These are phyloP conservation scores for Trichaptum fuscoviolaceum DNA, from an alignment of 768 basidiomycete species.

Conservation along the genomic window DNA sequence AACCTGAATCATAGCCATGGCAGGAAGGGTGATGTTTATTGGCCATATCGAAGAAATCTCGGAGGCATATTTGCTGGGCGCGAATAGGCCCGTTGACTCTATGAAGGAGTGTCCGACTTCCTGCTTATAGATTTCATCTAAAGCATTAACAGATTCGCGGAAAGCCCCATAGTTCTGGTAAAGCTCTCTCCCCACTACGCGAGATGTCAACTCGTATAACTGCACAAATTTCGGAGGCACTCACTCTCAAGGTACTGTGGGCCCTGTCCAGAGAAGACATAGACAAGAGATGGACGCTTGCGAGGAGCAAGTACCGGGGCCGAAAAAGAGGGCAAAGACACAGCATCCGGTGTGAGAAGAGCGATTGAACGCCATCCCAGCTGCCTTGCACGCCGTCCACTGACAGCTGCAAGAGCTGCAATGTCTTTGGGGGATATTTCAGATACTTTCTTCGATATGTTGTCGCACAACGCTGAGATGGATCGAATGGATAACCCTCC, in stretches of 20 bases:
- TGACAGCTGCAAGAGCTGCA: neutral
- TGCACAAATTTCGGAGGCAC: slow-evolving; percentile 11
- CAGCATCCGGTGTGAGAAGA: slow-evolving; percentile 6
- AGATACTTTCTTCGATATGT: neutral
- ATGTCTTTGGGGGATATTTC: neutral
- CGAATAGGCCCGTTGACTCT: slow-evolving; percentile 32
- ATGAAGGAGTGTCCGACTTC: slow-evolving; percentile 33
- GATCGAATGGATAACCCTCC: neutral
- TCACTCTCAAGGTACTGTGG: slow-evolving; percentile 34
- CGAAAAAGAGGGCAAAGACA: slow-evolving; percentile 17
- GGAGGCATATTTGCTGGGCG: slow-evolving; percentile 11
- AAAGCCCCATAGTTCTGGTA: slow-evolving; percentile 31
- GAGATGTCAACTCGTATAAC: neutral
- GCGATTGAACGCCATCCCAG: slow-evolving; percentile 21
- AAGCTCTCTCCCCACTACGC: slow-evolving; percentile 33
- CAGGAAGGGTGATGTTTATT: slow-evolving; percentile 34
- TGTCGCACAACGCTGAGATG: neutral
- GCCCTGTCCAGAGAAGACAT: slow-evolving; percentile 36
- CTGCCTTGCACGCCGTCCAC: neutral
- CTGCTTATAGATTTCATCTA: slow-evolving; percentile 29
- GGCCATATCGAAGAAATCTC: slow-evolving; percentile 21
- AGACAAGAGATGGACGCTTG: slow-evolving; percentile 27
- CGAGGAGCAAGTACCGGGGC: slow-evolving; percentile 24
- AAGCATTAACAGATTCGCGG: slow-evolving; percentile 30
- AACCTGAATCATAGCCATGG: slow-evolving; percentile 41